Conservation (phyloP, 2,329 filamentous ascomycete species). For the Phaeosphaeriaceae sp. region DNA sequence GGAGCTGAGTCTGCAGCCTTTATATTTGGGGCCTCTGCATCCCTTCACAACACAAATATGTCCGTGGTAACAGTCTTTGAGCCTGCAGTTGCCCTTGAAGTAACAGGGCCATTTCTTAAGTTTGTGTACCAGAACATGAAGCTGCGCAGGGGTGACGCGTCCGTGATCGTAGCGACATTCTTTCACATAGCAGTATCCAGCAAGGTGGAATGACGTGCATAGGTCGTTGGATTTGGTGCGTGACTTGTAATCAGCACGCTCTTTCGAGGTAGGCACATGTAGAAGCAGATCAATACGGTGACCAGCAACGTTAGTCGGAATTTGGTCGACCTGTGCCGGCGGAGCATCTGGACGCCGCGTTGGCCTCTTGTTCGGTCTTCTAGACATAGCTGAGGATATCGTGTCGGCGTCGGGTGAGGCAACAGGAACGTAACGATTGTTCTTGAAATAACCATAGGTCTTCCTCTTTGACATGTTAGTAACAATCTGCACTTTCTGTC, state of each 20-base stretch:
- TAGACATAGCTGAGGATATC: background rate
- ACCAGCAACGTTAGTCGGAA: background rate
- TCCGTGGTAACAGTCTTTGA: background rate
- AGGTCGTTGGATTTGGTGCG: background rate
- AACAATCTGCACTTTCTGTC: background rate
- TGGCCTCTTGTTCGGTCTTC: background rate
- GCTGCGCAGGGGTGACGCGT: too few relatives aligned
- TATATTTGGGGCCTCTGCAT: background rate
- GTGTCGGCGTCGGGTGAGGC: background rate
- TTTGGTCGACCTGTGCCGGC: background rate
- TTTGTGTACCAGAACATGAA: background rate
- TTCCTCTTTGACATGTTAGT: background rate
- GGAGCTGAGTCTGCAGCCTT: background rate
- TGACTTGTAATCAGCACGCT: background rate
- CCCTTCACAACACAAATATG: background rate
- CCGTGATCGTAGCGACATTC: background rate
- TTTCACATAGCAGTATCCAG: background rate
- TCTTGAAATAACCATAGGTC: background rate
- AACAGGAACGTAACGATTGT: background rate
- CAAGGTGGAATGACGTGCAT: background rate
- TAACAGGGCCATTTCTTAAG: background rate
- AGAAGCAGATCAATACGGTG: background rate
- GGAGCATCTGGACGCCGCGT: background rate
- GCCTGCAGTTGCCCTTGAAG: background rate
- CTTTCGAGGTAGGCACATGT: background rate